phyloP scores from a whole-genome alignment of 2,329 filamentous ascomycete species.

The Scedosporium dehoogii region DNA sequence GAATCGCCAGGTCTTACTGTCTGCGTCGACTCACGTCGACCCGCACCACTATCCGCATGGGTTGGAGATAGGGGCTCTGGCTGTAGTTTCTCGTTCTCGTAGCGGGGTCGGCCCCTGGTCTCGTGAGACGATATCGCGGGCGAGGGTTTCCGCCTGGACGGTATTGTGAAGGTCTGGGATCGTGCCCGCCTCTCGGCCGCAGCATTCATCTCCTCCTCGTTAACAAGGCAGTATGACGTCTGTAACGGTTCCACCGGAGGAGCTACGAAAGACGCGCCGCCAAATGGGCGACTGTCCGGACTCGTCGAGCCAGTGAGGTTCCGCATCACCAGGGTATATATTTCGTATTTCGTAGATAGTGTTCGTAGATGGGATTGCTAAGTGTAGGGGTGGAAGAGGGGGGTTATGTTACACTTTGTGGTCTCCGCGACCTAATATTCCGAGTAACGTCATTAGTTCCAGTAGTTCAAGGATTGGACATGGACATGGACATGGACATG shows the following conservation, averaged over 20 bases:
- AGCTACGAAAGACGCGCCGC: slow-evolving; percentile 8
- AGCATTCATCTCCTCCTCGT: slow-evolving; percentile 6
- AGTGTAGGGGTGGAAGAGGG: neutral
- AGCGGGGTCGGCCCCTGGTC: neutral
- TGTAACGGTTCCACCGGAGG: slow-evolving; percentile 29
- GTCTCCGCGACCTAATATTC: neutral
- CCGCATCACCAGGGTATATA: neutral
- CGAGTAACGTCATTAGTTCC: neutral
- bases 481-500: neutral
- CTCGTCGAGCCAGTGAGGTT: neutral
- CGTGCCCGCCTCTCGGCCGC: neutral
- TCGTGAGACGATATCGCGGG: neutral
- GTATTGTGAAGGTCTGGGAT: neutral
- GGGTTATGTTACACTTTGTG: neutral
- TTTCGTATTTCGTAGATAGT: neutral
- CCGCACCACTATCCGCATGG: neutral
- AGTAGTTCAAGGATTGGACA: too few relatives aligned
- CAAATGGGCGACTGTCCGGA: neutral
- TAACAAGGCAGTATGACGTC: slow-evolving; percentile 32
- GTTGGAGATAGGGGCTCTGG: slow-evolving; percentile 7
- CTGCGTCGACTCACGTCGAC: slow-evolving; percentile 12
- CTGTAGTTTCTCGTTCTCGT: neutral
- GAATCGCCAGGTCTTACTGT: slow-evolving; percentile 18
- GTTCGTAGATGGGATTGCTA: neutral
- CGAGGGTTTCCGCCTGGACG: neutral